Evolutionary conservation across 495 filamentous ascomycete species (phyloP), one percentile per base, ranked within the genome.

Genomic region (Pseudomonodictys pantanalensis): DNA sequence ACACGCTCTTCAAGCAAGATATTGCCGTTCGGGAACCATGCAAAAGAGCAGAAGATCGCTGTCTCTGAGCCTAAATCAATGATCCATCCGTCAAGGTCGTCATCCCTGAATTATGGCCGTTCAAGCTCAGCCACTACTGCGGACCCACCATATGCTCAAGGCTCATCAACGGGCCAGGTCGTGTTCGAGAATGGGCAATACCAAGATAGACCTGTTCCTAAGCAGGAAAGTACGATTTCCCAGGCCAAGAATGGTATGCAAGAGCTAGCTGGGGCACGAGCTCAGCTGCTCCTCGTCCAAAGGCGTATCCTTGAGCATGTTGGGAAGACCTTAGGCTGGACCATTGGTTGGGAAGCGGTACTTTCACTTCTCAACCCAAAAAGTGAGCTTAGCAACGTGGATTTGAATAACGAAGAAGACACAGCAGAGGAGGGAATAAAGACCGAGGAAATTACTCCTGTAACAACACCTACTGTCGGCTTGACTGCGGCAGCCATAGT

Each of bases 251-350:
- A 82, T 8, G 91, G 91, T 0, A 75, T 89, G 9, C 86, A 93
- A 69, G 87, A 95, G 39, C 76, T 97, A n/a, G 89, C 91, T 38
- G 87, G 86, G 25, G 82, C 79, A 49, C 79, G 92, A 70, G 92
- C 87, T 22, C 89, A 95, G 63, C 76, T 98, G 5, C 82, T 87
- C 56, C 71, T 88, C n/a, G 72, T 97, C 28, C 89, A 87, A 15
- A 79, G 92, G 61, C 88, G 86, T 44, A 80, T 89, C 12, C 77
- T 97, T 3, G 87, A 92, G 63, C 80, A 82, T 52, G 79, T 90
- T 62, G 91, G 88, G 9, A 82, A 79, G 64, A 81, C 84, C 48
- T 76, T 83, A 28, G 87, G 85, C 8, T 97, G 92, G 92, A 77
- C 76, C 10, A 80, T 88, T 52, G 90, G 86, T 5, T 95, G 90